Evolutionary conservation across 2,329 filamentous ascomycete species (phyloP).

Genomic region (Clonostachys byssicola): DNA sequence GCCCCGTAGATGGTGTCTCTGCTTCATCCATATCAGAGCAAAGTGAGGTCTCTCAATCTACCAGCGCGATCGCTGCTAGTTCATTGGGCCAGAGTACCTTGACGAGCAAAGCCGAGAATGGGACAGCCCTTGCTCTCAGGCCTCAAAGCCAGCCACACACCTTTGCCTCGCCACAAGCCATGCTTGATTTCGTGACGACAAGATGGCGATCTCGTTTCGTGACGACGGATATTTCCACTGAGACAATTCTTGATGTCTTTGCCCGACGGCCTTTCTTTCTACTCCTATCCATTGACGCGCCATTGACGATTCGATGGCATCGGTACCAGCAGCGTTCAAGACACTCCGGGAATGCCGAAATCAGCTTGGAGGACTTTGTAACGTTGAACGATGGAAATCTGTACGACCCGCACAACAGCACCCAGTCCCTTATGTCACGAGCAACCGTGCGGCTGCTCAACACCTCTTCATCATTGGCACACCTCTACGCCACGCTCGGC

Average conservation of each 20-base stretch:
- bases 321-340: conserved; percentile 50
- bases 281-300: conserved; percentile 86
- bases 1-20: background rate
- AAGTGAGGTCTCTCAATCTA: conserved; percentile 1
- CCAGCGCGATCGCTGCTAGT: conserved; percentile 8
- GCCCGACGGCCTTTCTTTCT: conserved; percentile 86
- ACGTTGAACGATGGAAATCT: conserved; percentile 66
- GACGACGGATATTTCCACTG: conserved; percentile 75
- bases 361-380: conserved; percentile 52
- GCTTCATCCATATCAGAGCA: background rate
- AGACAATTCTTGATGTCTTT: conserved; percentile 69
- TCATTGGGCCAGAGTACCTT: conserved; percentile 16
- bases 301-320: conserved; percentile 77
- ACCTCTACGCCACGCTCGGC: conserved; percentile 69
- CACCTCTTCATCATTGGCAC: conserved; percentile 65
- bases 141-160: conserved; percentile 16
- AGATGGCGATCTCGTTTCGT: conserved; percentile 83
- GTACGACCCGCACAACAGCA: conserved; percentile 61
- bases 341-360: conserved; percentile 5
- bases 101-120: conserved; percentile 15
- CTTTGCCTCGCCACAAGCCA: conserved; percentile 60
- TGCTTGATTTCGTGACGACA: conserved; percentile 83
- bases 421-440: conserved; percentile 73
- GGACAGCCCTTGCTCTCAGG: conserved; percentile 15
- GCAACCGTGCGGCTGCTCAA: conserved; percentile 87